A percentile compares a stretch with the other conserved stretches of the same genome.
phyloP scores from a whole-genome alignment of 345 rosid genomes.

The Clausena lansium region DNA sequence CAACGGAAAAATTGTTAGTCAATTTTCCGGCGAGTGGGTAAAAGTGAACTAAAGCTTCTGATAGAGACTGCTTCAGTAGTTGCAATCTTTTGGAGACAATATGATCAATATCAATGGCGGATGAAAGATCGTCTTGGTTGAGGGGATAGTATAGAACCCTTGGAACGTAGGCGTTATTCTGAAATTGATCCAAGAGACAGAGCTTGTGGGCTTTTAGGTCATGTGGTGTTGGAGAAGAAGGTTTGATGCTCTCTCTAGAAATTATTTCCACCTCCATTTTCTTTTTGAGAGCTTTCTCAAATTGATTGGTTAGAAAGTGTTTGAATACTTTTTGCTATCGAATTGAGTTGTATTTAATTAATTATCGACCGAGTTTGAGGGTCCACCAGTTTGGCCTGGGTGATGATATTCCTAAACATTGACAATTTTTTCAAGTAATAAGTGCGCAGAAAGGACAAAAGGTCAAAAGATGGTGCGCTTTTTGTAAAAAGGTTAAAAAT shows the following conservation, averaged over 20 bases:
- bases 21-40: constrained; percentile 25
- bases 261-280: constrained; percentile 26
- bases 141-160: constrained; percentile 15
- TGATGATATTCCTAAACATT: too few relatives aligned
- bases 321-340: too few relatives aligned
- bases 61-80: constrained; percentile 16
- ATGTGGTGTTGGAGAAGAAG: constrained; percentile 27
- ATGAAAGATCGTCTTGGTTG: background rate
- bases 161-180: constrained; percentile 13
- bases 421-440: too few relatives aligned
- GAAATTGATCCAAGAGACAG: constrained; percentile 27
- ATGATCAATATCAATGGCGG: background rate
- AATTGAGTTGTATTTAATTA: too few relatives aligned
- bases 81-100: background rate
- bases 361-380: too few relatives aligned
- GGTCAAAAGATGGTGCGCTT: too few relatives aligned
- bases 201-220: constrained; percentile 21
- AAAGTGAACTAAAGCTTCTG: constrained; percentile 19
- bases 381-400: too few relatives aligned
- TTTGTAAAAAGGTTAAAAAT: too few relatives aligned
- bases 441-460: too few relatives aligned
- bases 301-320: too few relatives aligned
- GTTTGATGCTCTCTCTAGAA: constrained; percentile 24
- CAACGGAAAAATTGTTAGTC: constrained; percentile 13
- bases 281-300: background rate